Evolutionary conservation across 306 rosid species (phyloP).

Genomic region (Corylus avellana): DNA sequence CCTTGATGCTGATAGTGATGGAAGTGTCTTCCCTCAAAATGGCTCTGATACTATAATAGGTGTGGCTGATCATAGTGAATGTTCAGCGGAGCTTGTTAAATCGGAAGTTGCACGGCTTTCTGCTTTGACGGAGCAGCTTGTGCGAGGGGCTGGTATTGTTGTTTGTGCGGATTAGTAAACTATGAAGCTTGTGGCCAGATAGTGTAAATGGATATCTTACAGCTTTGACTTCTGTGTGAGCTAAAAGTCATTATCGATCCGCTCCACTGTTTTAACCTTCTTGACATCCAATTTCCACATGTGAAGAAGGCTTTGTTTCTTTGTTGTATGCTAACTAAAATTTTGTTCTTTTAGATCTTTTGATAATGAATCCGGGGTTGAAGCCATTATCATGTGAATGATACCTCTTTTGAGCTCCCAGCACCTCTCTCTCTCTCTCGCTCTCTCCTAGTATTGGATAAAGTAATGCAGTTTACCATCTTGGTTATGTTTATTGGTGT

Average conservation of each 20-base stretch:
- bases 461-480: too few relatives aligned
- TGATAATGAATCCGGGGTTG: not conserved
- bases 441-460: not conserved
- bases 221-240: conserved; percentile 6
- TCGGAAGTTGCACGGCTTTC: conserved; percentile 62
- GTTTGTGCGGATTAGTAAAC: conserved; percentile 34
- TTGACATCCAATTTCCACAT: not conserved
- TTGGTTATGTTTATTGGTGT: too few relatives aligned
- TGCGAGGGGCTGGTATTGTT: conserved; percentile 64
- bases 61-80: conserved; percentile 22
- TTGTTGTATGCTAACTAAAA: not conserved
- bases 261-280: conserved; percentile 1
- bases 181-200: conserved; percentile 3
- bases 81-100: conserved; percentile 44
- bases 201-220: conserved; percentile 12
- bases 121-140: conserved; percentile 69
- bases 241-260: conserved; percentile 12
- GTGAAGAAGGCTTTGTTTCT: not conserved
- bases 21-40: conserved; percentile 19
- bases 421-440: not conserved
- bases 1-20: conserved; percentile 44
- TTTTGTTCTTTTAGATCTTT: not conserved
- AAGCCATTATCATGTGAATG: not conserved
- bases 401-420: not conserved
- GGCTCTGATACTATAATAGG: conserved; percentile 8